A percentile compares a stretch with the other conserved stretches of the same genome.
phyloP scores from a whole-genome alignment of 306 rosid genomes.

The Vicia sativa region DNA sequence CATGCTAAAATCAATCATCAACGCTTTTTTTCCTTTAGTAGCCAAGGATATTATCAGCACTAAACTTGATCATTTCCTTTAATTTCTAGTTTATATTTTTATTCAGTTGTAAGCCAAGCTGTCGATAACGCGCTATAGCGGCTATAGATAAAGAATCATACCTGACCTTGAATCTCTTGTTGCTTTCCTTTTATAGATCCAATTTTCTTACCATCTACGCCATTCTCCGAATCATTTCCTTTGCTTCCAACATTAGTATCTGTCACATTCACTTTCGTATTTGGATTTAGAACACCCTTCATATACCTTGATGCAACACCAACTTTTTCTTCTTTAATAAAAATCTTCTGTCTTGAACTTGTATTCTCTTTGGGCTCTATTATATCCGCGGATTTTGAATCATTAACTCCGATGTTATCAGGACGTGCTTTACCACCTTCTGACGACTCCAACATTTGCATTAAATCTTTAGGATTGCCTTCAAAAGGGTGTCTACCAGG shows the following conservation, averaged over 20 bases:
- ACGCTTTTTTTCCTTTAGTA: slow-evolving; percentile 18
- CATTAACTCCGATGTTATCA: slow-evolving; percentile 39
- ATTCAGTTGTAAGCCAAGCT: neutral
- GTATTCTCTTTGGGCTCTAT: slow-evolving; percentile 54
- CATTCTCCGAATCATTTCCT: slow-evolving; percentile 61
- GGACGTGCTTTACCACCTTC: slow-evolving; percentile 41
- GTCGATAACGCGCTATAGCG: too few relatives aligned
- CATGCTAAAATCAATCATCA: slow-evolving; percentile 40
- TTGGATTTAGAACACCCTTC: slow-evolving; percentile 68
- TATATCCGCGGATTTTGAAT: slow-evolving; percentile 44
- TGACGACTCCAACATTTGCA: slow-evolving; percentile 84
- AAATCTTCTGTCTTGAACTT: slow-evolving; percentile 61
- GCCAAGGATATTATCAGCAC: neutral
- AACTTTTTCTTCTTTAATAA: slow-evolving; percentile 80
- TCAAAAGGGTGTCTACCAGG: slow-evolving; percentile 81
- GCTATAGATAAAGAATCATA: slow-evolving; percentile 43
- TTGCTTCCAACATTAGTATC: slow-evolving; percentile 54
- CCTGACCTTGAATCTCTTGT: slow-evolving; percentile 78
- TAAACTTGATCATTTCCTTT: slow-evolving; percentile 8
- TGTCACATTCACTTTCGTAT: slow-evolving; percentile 44
- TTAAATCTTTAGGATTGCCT: slow-evolving; percentile 88
- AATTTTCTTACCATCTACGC: slow-evolving; percentile 49
- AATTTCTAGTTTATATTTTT: neutral
- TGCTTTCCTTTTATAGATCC: slow-evolving; percentile 63
- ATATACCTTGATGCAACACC: slow-evolving; percentile 86